These are phyloP conservation scores for Dillenia turbinata DNA, from an alignment of 164 flowering plant species.

Conservation along the genomic window DNA sequence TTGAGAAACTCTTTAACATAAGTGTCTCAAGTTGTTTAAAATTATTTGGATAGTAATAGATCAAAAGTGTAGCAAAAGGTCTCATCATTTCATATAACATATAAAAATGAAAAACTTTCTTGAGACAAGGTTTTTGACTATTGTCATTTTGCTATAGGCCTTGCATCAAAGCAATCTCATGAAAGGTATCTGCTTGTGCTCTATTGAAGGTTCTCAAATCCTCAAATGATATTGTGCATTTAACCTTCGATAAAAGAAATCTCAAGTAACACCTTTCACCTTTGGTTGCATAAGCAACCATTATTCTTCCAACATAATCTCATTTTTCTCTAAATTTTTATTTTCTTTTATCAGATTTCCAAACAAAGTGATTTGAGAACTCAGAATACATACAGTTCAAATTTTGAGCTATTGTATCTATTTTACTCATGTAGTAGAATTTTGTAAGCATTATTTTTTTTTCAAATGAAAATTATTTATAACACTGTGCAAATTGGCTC, in stretches of 20 bases:
- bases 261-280: background rate
- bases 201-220: background rate
- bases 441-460: constrained; percentile 9
- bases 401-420: background rate
- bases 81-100: background rate
- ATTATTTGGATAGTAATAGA: background rate
- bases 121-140: background rate
- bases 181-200: background rate
- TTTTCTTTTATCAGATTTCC: no score
- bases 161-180: background rate
- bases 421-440: background rate
- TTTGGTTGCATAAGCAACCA: background rate
- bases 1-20: constrained; percentile 1
- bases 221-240: background rate
- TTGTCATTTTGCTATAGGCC: constrained; percentile 4
- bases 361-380: no score
- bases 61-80: constrained; percentile 1
- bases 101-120: background rate
- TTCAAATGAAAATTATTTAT: background rate
- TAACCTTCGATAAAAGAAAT: background rate
- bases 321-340: no score
- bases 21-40: background rate
- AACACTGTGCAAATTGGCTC: background rate
- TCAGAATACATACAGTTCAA: no score
- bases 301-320: background rate